Base-by-base conservation (phyloP, 257 asterid genomes). In the Lavandula angustifolia region DNA sequence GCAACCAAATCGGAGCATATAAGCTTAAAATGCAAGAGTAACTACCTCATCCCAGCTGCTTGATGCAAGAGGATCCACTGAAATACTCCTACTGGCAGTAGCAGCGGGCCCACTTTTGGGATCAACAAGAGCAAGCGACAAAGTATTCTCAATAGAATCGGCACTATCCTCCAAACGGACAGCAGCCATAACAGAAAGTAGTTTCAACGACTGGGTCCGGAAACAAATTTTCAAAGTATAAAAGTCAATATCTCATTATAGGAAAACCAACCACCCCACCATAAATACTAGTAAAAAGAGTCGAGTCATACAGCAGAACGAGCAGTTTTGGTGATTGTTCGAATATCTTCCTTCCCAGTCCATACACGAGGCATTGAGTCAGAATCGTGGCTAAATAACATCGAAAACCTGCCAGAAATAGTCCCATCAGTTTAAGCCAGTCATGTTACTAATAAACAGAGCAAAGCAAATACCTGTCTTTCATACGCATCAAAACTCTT, bases 281-380 rank as follows among this genome's bases (percentile, higher is more conserved):
- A 9, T 29, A 51, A 34, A 48, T 52, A 48, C 43, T 6, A 74
- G 52, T 33, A 44, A 31, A 52, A 58, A 66, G 43, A 67, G 71
- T 54, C 97, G 27, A 22, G 27, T 22, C 27, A 73, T 89, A 92
- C 99, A 69, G 97, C 80, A 64, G 99, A 80, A 53, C 97, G 91
- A 61, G 96, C 95, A 73, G 88, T 81, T 71, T 83, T 88, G 66
- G 98, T 91, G 77, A 91, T 88, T 41, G 96, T 91, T 70, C 92
- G 90, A 71, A 88, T 86, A 73, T 91, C 96, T 81, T 91, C 96
- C 80, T 91, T 91, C 58, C 95, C 95, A 1, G 96, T 88, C 95
- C 96, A 88, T 65, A 91, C 84, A 35, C 96, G 88, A 16, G 98
- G 96, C 87, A 88, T 83, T 43, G 95, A 88, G 64, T 88, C 95